Percentiles rank a stretch among this genome's conserved stretches.
Conservation (phyloP, 495 filamentous ascomycete species). For the Bacidia rubella region DNA sequence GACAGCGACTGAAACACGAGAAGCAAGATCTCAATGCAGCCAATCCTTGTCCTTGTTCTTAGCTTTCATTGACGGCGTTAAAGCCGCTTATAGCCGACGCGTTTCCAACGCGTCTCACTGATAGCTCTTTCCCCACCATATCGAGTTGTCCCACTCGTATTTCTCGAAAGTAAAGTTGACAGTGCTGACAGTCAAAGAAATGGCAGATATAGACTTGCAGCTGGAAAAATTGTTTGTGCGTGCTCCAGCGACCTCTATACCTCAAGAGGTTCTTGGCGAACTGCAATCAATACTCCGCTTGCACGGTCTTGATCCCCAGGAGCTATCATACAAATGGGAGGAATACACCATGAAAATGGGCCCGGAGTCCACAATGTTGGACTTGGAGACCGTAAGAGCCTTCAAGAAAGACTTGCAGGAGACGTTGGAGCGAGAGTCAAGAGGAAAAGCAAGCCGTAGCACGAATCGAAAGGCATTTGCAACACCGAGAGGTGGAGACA, state of each 20-base stretch:
- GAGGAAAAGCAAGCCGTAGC: constrained; percentile 43
- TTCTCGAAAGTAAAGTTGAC: too few relatives aligned
- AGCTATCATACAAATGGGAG: constrained; percentile 96
- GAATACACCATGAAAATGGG: constrained; percentile 91
- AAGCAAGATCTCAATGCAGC: neutral
- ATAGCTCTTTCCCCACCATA: too few relatives aligned
- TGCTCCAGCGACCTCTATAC: constrained; percentile 40
- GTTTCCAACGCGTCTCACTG: neutral
- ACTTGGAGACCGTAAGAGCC: constrained; percentile 50
- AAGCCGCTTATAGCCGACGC: neutral
- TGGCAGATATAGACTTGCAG: constrained; percentile 43
- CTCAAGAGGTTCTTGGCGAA: constrained; percentile 62
- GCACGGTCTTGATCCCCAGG: constrained; percentile 60
- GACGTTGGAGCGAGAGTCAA: constrained; percentile 56
- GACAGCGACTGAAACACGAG: neutral
- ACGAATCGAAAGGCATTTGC: constrained; percentile 42
- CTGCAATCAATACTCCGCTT: constrained; percentile 73
- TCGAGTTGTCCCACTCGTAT: too few relatives aligned
- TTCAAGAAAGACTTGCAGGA: constrained; percentile 86
- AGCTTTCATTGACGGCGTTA: neutral
- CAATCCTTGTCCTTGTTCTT: neutral
- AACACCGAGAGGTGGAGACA: constrained; percentile 50
- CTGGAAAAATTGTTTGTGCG: constrained; percentile 55
- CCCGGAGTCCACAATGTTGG: constrained; percentile 54
- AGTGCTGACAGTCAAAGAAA: too few relatives aligned